Base-by-base conservation (phyloP, 1,139 yeast genomes). In the Blastobotrys raffinosifermentans region DNA sequence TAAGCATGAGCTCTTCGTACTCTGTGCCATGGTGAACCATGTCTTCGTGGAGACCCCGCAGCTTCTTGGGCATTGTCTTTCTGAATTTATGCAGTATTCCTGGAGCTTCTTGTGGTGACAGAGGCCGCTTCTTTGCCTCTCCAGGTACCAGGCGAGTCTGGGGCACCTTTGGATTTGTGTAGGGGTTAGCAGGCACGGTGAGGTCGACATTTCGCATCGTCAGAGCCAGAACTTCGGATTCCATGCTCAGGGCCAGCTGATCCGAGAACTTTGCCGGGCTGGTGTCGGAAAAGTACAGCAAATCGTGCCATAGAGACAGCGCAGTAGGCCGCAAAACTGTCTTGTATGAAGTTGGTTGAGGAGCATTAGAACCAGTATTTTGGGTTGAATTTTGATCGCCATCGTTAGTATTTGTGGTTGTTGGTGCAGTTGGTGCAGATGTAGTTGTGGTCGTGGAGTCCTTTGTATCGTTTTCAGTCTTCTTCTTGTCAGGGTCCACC, bases 1-100 rank as follows among this genome's bases (percentile, higher is more conserved):
- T 60, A 27, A 77, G 64, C 97, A 91, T 89, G 55, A 87, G 69
- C 56, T 85, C 95, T 60, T 91, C 97, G 60, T 84, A 87, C 47
- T 87, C 94, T 31, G 64, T 58, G 25, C 84, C 80, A 51, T 83
- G 83, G 54, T 85, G 95, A 9, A 76, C 74, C 26, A 69, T 58
- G 44, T 78, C 84, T 51, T 77, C 85, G 50, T 77, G 84, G 32
- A 77, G 57, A 57, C 43, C 50, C 7, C 61, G 51, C 9, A 38
- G 46, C 38, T 48, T 48, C 19, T 49, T 43, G 16, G 57, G 54
- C 10, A 47, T 46, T 6, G 54, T 50, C 9, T 39, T 43, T 11
- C 64, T 48, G 41, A 50, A 52, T 15, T 22, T 41, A 36, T 43
- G 52, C 18, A 54, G 40, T 18, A 32, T 18, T 18, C 31, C 32